Conservation (phyloP, 805 yeast genomes). For the Saturnispora ahearnii region DNA sequence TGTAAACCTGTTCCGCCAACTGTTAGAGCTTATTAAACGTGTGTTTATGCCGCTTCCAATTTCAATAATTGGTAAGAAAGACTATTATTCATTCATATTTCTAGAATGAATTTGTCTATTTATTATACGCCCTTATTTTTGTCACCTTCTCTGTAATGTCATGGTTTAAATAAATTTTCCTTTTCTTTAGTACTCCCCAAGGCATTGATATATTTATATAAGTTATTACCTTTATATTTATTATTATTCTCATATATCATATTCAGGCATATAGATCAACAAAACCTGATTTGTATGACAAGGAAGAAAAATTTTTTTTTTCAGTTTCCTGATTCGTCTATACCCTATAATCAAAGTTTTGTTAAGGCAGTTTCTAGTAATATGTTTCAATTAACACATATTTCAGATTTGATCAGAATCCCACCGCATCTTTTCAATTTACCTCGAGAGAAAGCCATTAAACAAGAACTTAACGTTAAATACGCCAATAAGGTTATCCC, state of each 20-base stretch:
- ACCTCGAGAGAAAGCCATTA: slow-evolving; percentile 63
- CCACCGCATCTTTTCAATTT: slow-evolving; percentile 78
- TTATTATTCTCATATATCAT: not conserved
- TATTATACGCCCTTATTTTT: not conserved
- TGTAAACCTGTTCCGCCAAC: slow-evolving; percentile 97
- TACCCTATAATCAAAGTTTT: not conserved
- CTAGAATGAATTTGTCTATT: not conserved
- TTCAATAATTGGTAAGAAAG: not conserved
- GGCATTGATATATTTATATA: not conserved
- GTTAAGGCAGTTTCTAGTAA: not conserved
- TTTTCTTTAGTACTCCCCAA: slow-evolving; percentile 5
- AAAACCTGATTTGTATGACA: not conserved
- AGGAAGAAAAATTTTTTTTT: slow-evolving; percentile 1
- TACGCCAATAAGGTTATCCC: slow-evolving; percentile 80
- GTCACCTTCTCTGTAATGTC: not conserved
- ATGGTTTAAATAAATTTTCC: not conserved
- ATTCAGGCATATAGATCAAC: not conserved
- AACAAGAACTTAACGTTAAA: slow-evolving; percentile 73
- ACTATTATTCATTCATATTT: not conserved
- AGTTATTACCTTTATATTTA: not conserved
- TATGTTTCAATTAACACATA: slow-evolving; percentile 79
- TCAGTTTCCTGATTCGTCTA: not conserved
- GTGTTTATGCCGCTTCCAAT: not conserved
- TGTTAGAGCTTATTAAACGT: slow-evolving; percentile 73
- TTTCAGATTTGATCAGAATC: slow-evolving; percentile 78